phyloP scores from a whole-genome alignment of 768 basidiomycete species.

The Amanita inopinata region DNA sequence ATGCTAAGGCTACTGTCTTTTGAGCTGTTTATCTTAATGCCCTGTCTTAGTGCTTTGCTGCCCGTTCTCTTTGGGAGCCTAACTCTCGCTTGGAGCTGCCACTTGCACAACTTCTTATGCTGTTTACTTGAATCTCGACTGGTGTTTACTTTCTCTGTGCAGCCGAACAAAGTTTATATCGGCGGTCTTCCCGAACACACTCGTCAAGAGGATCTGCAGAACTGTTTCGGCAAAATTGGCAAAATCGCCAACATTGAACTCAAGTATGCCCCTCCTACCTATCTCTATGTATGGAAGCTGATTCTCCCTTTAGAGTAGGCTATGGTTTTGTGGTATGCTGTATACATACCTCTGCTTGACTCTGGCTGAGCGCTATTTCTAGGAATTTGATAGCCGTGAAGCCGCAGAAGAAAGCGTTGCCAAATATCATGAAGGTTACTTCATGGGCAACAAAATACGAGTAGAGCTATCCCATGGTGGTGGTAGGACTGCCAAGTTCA shows the following conservation, averaged over 20 bases:
- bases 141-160: constrained; percentile 64
- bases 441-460: constrained; percentile 89
- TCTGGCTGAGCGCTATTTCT: constrained; percentile 6
- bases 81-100: constrained; percentile 27
- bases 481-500: constrained; percentile 68
- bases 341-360: background rate
- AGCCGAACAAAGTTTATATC: constrained; percentile 92
- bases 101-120: constrained; percentile 32
- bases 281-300: background rate
- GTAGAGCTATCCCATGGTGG: constrained; percentile 83
- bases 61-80: constrained; percentile 26
- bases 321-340: constrained; percentile 82
- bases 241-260: constrained; percentile 67
- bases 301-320: constrained; percentile 44
- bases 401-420: constrained; percentile 82
- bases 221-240: constrained; percentile 82
- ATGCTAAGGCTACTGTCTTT: constrained; percentile 28
- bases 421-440: constrained; percentile 82
- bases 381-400: constrained; percentile 79
- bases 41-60: constrained; percentile 26
- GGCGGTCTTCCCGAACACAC: constrained; percentile 85
- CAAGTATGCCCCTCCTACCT: constrained; percentile 46
- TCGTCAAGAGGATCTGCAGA: constrained; percentile 74
- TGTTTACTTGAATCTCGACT: constrained; percentile 45
- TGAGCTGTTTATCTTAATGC: constrained; percentile 26